Evolutionary conservation across 2,329 filamentous ascomycete species (phyloP), one percentile per base, ranked within the genome.

Genomic region (Arthrinium phaeospermum): DNA sequence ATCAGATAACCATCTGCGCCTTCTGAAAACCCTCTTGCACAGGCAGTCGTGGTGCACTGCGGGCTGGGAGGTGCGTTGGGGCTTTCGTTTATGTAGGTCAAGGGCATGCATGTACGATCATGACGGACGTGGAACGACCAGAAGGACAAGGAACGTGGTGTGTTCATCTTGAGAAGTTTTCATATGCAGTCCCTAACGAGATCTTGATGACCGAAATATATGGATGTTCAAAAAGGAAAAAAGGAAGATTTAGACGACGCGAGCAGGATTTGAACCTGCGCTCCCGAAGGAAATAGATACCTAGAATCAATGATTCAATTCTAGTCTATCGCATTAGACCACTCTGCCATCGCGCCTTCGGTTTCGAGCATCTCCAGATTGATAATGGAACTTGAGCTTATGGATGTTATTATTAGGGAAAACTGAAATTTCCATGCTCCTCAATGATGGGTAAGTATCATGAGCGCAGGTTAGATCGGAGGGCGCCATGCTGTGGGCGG

Each of bases 221-320:
- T n/a, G n/a, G n/a, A 57, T 34, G 19, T 12, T 0, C 5, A 57
- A 30, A 57, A 57, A 27, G 2, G 1, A 34, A 37, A 61, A 61
- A 61, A 37, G n/a, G 16, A 2, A 37, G 10, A 34, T 22, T 24
- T 5, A 22, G 3, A 37, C 53, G 53, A 61, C 53, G 53, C 53
- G 53, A 61, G 53, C 53, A 61, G 53, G 53, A 61, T 61, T 61
- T 61, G 53, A 61, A 61, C 53, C 53, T 61, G 53, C 51, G 51
- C 51, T 57, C 51, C 51, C 51, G 51, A 57, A 57, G 51, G 51
- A 57, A 57, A 57, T 57, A 57, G 51, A 57, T 57, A 16, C 49
- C 49, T 53, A 53, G 49, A 53, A 53, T 53, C 49, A 4, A 19
- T 27, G 24, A 53, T 27, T 53, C 49, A 53, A 53, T 57, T 57